Evolutionary conservation across 768 basidiomycete species (phyloP).

Genomic region (Hypholoma sublateritium): DNA sequence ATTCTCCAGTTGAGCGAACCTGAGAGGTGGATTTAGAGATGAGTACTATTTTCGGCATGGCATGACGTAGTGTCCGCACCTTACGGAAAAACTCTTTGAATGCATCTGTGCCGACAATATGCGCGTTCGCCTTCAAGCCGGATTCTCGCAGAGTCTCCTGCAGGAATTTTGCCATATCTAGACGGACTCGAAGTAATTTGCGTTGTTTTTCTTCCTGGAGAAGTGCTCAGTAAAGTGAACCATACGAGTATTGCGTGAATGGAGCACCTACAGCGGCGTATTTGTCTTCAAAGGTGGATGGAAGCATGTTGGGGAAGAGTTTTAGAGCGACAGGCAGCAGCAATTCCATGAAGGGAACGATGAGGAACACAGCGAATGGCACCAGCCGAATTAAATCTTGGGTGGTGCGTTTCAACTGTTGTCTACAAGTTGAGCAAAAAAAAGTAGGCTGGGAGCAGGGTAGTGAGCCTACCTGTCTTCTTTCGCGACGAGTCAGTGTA

Average conservation of each 20-base stretch:
- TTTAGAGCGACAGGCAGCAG: constrained; percentile 94
- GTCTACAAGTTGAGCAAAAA: constrained; percentile 3
- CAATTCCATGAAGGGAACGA: constrained; percentile 98
- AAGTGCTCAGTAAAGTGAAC: neutral
- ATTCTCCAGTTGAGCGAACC: constrained; percentile 95
- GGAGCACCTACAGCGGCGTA: constrained; percentile 71
- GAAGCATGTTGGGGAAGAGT: constrained; percentile 98
- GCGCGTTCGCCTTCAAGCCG: constrained; percentile 87
- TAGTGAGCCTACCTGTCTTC: constrained; percentile 68
- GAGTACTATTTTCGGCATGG: neutral
- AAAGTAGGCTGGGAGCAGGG: neutral
- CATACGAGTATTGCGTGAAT: neutral
- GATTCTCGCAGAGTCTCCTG: constrained; percentile 97
- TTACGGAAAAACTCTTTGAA: constrained; percentile 99
- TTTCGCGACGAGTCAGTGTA: constrained; percentile 86
- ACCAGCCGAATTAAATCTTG: constrained; percentile 90
- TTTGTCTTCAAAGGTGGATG: constrained; percentile 97
- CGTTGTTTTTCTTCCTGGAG: constrained; percentile 95
- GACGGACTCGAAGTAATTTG: constrained; percentile 88
- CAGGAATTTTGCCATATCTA: constrained; percentile 99
- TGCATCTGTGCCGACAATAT: constrained; percentile 91
- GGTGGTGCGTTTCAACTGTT: constrained; percentile 87
- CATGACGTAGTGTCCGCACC: constrained; percentile 36
- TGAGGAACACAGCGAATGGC: constrained; percentile 91
- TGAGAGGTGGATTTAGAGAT: constrained; percentile 23